Percentiles rank a stretch among this genome's conserved stretches.
These are phyloP conservation scores for Schwanniomyces vanrijiae DNA, from an alignment of 805 yeast species.

Conservation along the genomic window DNA sequence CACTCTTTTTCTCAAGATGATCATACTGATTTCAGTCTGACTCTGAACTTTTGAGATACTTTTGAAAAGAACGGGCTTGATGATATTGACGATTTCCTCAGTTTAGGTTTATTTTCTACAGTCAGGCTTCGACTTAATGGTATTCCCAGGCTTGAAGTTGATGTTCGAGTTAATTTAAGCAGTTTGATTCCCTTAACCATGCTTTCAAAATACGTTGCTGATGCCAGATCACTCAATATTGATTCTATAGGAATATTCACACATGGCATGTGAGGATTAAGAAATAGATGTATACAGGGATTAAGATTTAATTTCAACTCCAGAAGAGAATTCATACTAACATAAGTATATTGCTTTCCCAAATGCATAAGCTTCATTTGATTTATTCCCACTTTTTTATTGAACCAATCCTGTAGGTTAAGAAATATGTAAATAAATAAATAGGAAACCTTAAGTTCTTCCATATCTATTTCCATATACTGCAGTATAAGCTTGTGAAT, in stretches of 20 bases:
- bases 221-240: background rate
- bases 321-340: background rate
- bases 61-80: background rate
- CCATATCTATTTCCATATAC: background rate
- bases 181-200: conserved; percentile 5
- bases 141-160: background rate
- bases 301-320: background rate
- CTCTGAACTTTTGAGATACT: background rate
- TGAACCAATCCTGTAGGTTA: conserved; percentile 8
- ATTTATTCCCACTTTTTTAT: conserved; percentile 10
- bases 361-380: conserved; percentile 19
- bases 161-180: background rate
- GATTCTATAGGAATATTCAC: conserved; percentile 4
- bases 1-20: background rate
- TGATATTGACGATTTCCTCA: background rate
- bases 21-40: conserved; percentile 1
- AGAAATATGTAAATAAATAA: conserved; percentile 17
- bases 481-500: conserved; percentile 13
- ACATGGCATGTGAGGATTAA: conserved; percentile 3
- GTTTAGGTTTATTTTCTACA: background rate
- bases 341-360: conserved; percentile 14
- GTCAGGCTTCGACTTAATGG: background rate
- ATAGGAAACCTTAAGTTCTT: conserved; percentile 11
- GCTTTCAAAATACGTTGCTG: conserved; percentile 9
- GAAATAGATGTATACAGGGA: conserved; percentile 3